These are phyloP conservation scores for Picea glauca DNA, from an alignment of 75 land plant species.

Conservation along the genomic window DNA sequence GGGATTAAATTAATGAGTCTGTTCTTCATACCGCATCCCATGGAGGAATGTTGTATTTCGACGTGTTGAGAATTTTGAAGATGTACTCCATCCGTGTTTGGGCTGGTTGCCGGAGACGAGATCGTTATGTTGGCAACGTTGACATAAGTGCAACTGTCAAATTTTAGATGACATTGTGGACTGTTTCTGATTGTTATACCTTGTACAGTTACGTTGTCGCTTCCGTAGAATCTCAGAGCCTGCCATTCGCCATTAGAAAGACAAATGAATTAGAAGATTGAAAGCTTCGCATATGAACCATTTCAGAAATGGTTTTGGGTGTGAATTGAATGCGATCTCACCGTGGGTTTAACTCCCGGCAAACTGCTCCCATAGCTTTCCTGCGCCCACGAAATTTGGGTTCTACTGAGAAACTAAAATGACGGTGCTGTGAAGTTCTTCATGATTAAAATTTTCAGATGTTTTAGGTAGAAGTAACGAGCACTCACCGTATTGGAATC, in stretches of 20 bases:
- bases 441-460: neutral
- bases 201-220: conserved; percentile 27
- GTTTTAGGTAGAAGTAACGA: neutral
- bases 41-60: conserved; percentile 19
- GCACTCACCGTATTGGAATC: neutral
- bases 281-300: neutral
- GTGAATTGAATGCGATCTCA: neutral
- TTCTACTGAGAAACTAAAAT: neutral
- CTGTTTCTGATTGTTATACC: conserved; percentile 32
- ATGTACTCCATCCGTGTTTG: conserved; percentile 52
- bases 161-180: conserved; percentile 48
- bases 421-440: neutral
- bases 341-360: conserved; percentile 6
- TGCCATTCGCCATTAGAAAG: neutral
- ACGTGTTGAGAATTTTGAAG: conserved; percentile 40
- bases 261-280: neutral
- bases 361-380: neutral
- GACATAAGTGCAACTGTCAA: conserved; percentile 33
- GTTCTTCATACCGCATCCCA: conserved; percentile 21
- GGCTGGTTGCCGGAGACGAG: conserved; percentile 33
- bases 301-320: too few species aligned
- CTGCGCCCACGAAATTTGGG: neutral
- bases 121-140: conserved; percentile 22
- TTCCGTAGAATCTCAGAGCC: conserved; percentile 44
- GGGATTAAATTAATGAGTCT: too few species aligned